phyloP scores from a whole-genome alignment of 768 basidiomycete genomes.

The Russula vinacea region DNA sequence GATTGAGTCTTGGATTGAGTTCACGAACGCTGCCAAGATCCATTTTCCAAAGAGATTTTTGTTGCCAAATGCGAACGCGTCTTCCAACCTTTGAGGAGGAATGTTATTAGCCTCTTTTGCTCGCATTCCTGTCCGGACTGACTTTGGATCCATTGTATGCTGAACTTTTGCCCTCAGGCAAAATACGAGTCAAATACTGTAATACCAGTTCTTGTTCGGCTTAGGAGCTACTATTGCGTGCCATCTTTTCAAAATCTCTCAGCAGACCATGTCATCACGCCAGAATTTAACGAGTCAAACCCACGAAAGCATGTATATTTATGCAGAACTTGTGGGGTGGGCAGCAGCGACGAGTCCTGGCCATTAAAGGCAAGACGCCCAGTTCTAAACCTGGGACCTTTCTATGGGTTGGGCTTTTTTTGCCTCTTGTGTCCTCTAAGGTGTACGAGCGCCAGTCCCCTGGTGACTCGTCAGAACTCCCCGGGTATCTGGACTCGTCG shows the following conservation, averaged over 20 bases:
- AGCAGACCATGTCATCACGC: neutral
- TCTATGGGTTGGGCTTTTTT: slow-evolving; percentile 10
- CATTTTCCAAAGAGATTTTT: slow-evolving; percentile 41
- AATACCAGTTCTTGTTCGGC: too few species aligned
- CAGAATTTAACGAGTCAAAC: slow-evolving; percentile 1
- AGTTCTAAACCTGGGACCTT: slow-evolving; percentile 24
- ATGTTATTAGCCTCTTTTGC: too few species aligned
- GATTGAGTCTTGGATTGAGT: too few species aligned
- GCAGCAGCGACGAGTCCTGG: slow-evolving; percentile 20
- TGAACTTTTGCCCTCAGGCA: too few species aligned
- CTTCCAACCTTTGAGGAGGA: neutral
- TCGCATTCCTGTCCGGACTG: too few species aligned
- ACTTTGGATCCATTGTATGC: too few species aligned
- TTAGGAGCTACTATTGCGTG: too few species aligned
- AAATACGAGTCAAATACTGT: too few species aligned
- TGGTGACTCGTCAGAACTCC: slow-evolving; percentile 23
- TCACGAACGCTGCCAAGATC: slow-evolving; percentile 41
- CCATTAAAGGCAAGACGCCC: slow-evolving; percentile 24
- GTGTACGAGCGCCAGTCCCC: slow-evolving; percentile 26
- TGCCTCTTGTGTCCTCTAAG: slow-evolving; percentile 18
- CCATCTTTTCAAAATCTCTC: too few species aligned
- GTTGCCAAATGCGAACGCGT: slow-evolving; percentile 29
- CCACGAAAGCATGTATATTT: too few species aligned
- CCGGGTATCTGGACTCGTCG: slow-evolving; percentile 22
- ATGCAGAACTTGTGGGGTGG: slow-evolving; percentile 11